Conservation (phyloP, 768 basidiomycete species). For the Hypsizygus marmoreus region DNA sequence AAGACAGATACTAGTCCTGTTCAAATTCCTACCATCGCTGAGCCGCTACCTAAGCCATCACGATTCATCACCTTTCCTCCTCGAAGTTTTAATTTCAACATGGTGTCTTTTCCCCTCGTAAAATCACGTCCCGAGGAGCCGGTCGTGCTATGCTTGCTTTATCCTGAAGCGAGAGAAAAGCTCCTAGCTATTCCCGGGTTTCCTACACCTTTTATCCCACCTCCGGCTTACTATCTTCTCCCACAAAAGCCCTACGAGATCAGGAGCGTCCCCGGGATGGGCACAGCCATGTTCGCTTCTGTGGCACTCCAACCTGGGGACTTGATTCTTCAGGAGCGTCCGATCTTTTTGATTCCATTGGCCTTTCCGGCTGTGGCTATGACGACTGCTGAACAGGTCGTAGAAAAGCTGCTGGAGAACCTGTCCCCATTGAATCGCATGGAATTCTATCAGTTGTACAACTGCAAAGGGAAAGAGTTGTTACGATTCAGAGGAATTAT, state of each 20-base stretch:
- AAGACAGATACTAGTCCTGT: not conserved
- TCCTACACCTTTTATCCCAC: too few relatives aligned
- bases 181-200: slow-evolving; percentile 10
- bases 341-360: slow-evolving; percentile 5
- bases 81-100: not conserved
- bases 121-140: not conserved
- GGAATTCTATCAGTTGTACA: slow-evolving; percentile 6
- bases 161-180: slow-evolving; percentile 6
- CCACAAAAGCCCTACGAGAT: not conserved
- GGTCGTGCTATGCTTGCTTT: slow-evolving; percentile 14
- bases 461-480: slow-evolving; percentile 11
- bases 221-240: too few relatives aligned
- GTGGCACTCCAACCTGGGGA: slow-evolving; percentile 11
- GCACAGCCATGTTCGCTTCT: slow-evolving; percentile 8
- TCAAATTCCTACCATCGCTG: not conserved
- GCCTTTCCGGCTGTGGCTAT: not conserved
- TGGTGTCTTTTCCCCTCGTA: not conserved
- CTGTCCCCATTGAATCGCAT: not conserved
- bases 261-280: slow-evolving; percentile 11
- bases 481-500: slow-evolving; percentile 8
- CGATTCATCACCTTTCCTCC: not conserved
- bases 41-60: not conserved
- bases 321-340: slow-evolving; percentile 10
- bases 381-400: not conserved
- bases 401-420: not conserved